Evolutionary conservation across 2,329 filamentous ascomycete species (phyloP).

Genomic region (Davidsoniella australis): DNA sequence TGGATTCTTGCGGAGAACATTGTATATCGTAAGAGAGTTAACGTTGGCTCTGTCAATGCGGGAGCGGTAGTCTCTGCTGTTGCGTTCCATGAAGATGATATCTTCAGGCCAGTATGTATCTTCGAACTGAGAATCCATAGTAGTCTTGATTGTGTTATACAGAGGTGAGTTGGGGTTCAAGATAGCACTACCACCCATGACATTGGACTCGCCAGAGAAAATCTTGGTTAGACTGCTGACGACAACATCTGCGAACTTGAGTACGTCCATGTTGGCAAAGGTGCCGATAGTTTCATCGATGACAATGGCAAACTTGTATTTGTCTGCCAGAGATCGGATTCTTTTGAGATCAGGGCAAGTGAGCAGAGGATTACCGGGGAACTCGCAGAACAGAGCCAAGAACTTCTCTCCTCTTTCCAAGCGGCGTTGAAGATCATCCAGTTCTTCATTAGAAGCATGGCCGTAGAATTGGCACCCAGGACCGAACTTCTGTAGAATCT

Average conservation of each 20-base stretch:
- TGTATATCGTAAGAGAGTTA: slow-evolving; percentile 71
- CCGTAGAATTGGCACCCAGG: slow-evolving; percentile 82
- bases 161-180: slow-evolving; percentile 49
- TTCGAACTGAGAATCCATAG: slow-evolving; percentile 53
- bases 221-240: slow-evolving; percentile 94
- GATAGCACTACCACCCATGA: slow-evolving; percentile 75
- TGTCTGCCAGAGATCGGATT: slow-evolving; percentile 64
- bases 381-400: slow-evolving; percentile 81
- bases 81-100: slow-evolving; percentile 84
- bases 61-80: slow-evolving; percentile 77
- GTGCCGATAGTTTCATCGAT: slow-evolving; percentile 95
- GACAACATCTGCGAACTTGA: slow-evolving; percentile 77
- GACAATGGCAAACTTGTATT: slow-evolving; percentile 76
- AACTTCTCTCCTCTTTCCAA: slow-evolving; percentile 58
- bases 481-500: slow-evolving; percentile 87
- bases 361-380: slow-evolving; percentile 81
- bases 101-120: slow-evolving; percentile 93
- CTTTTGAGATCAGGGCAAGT: slow-evolving; percentile 67
- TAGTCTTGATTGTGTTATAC: slow-evolving; percentile 51
- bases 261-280: slow-evolving; percentile 86
- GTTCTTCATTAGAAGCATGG: slow-evolving; percentile 54
- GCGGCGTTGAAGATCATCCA: slow-evolving; percentile 66
- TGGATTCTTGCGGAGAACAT: slow-evolving; percentile 43
- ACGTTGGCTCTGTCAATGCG: slow-evolving; percentile 71
- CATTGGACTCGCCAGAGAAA: slow-evolving; percentile 93